These are phyloP conservation scores for Ophiocordyceps sinensis DNA, from an alignment of 2,329 filamentous ascomycete species.

Conservation along the genomic window DNA sequence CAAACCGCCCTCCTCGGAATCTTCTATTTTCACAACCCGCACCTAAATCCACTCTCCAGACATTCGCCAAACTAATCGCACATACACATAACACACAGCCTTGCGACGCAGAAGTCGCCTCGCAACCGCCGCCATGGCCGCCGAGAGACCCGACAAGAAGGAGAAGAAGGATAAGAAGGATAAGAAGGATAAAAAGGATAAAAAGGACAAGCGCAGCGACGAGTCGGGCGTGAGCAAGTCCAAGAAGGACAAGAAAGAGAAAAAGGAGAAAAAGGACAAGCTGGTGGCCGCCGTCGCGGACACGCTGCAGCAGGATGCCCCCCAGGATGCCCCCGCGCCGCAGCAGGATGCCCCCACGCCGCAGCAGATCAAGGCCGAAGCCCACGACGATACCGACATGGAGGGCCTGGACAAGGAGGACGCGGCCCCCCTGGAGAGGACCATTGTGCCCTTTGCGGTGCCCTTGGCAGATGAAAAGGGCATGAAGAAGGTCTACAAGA, in stretches of 20 bases:
- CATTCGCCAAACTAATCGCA: background rate
- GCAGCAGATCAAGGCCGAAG: constrained; percentile 11
- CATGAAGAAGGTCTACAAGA: constrained; percentile 46
- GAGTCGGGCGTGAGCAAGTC: constrained; percentile 37
- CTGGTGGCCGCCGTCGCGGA: constrained; percentile 50
- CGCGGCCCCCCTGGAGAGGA: constrained; percentile 29
- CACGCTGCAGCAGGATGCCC: constrained; percentile 37
- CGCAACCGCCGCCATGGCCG: constrained; percentile 22
- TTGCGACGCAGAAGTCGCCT: background rate
- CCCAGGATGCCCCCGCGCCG: constrained; percentile 32
- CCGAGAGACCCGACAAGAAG: constrained; percentile 34
- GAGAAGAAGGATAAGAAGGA: constrained; percentile 43
- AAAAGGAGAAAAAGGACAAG: constrained; percentile 65
- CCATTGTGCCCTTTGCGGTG: constrained; percentile 70
- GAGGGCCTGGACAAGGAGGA: constrained; percentile 28
- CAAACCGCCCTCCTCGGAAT: too few relatives aligned
- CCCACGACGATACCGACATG: constrained; percentile 29
- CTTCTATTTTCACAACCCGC: too few relatives aligned
- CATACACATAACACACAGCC: background rate
- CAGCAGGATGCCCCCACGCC: constrained; percentile 33
- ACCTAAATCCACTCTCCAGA: too few relatives aligned
- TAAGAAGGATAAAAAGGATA: constrained; percentile 42
- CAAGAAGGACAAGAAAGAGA: constrained; percentile 48
- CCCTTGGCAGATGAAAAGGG: constrained; percentile 70
- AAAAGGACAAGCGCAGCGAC: constrained; percentile 43